Conservation (phyloP, 306 rosid species). For the Glycine latifolia region DNA sequence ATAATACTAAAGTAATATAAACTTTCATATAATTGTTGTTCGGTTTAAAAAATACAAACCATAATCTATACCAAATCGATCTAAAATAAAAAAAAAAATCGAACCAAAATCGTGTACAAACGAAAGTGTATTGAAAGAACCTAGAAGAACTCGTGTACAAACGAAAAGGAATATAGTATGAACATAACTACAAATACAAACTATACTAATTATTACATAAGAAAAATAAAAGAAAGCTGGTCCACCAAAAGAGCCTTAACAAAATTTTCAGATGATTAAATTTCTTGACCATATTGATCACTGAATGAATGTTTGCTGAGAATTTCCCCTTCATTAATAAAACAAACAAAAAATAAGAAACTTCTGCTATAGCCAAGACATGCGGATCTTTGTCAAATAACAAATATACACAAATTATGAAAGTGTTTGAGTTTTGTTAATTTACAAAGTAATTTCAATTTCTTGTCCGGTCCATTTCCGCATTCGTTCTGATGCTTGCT, state of each 20-base stretch:
- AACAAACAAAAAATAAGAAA: background rate
- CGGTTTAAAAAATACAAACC: too few relatives aligned
- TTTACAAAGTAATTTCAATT: constrained; percentile 38
- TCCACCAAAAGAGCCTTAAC: background rate
- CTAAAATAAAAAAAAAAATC: too few relatives aligned
- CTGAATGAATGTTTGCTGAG: background rate
- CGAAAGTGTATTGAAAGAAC: background rate
- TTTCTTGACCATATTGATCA: background rate
- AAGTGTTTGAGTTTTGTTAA: constrained; percentile 22
- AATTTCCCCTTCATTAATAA: background rate
- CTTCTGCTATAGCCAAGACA: constrained; percentile 1
- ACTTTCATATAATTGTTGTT: too few relatives aligned
- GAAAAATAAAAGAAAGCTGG: background rate
- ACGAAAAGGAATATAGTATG: background rate
- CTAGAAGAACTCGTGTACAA: background rate
- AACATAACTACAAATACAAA: constrained; percentile 11
- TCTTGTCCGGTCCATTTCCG: constrained; percentile 74
- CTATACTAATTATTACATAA: background rate
- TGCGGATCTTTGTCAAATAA: constrained; percentile 18
- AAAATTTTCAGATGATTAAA: background rate
- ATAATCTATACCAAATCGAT: too few relatives aligned
- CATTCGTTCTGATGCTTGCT: constrained; percentile 80
- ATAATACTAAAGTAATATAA: too few relatives aligned
- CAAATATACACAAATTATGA: constrained; percentile 13
- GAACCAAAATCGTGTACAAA: too few relatives aligned